Evolutionary conservation across 371 early-diverging fungal genomes (phyloP).

Genomic region (Mortierella sp.): DNA sequence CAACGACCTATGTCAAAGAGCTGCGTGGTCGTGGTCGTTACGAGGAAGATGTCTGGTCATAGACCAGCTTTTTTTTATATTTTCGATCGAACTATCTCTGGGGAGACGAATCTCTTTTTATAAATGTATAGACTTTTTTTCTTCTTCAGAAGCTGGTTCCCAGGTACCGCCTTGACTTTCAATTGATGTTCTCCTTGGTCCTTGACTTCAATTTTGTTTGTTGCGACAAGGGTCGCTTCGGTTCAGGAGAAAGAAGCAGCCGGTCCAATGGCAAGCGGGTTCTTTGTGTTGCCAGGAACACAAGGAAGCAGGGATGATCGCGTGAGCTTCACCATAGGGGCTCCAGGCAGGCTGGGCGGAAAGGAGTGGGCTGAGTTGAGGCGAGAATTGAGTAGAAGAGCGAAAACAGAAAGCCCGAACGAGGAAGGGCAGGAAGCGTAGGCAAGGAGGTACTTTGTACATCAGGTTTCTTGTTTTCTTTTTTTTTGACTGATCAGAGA

Average conservation of each 20-base stretch:
- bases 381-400: not conserved
- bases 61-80: conserved; percentile 31
- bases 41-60: conserved; percentile 96
- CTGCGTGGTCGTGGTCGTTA: conserved; percentile 87
- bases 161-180: not conserved
- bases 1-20: conserved; percentile 85
- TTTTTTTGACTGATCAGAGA: conserved; percentile 3
- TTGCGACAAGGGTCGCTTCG: conserved; percentile 2
- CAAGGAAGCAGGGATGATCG: conserved; percentile 5
- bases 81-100: conserved; percentile 9
- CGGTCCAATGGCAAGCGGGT: not conserved
- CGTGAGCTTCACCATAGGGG: not conserved
- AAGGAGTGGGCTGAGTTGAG: not conserved
- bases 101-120: not conserved
- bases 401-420: not conserved
- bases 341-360: not conserved
- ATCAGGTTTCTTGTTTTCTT: not conserved
- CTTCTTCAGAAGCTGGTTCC: not conserved
- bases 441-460: not conserved
- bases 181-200: not conserved
- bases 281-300: not conserved
- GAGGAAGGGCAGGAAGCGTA: not conserved
- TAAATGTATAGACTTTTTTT: conserved; percentile 13
- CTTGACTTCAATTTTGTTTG: not conserved
- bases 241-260: not conserved